Conservation (phyloP, 1,139 yeast species). For the Candida dubliniensis region DNA sequence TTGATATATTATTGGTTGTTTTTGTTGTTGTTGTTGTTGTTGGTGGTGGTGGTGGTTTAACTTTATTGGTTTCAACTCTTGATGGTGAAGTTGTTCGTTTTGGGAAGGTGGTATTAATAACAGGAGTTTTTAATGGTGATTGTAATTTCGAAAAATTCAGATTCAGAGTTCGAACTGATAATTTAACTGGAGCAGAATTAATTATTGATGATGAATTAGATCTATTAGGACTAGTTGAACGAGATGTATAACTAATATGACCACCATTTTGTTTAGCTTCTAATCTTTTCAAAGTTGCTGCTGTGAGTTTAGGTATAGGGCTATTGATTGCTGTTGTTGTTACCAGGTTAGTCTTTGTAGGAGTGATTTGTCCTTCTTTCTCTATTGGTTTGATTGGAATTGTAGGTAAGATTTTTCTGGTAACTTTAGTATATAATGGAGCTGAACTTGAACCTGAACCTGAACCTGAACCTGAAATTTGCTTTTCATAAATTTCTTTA, state of each 20-base stretch:
- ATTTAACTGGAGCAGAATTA: conserved; percentile 3
- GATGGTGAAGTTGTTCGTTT: conserved; percentile 6
- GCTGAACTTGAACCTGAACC: not conserved
- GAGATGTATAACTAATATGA: conserved; percentile 1
- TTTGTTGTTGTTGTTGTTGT: no score
- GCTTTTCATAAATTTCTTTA: not conserved
- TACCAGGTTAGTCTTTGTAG: conserved; percentile 3
- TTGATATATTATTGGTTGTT: conserved; percentile 5
- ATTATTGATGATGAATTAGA: conserved; percentile 8
- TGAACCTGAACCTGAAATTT: not conserved
- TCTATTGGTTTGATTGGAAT: conserved; percentile 14
- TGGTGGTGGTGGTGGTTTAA: conserved; percentile 6
- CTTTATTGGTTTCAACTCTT: not conserved
- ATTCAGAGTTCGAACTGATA: not conserved
- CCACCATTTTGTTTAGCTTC: conserved; percentile 21
- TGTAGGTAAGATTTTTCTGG: conserved; percentile 34
- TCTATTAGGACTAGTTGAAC: conserved; percentile 6
- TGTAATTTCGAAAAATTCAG: conserved; percentile 5
- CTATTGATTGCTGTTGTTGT: conserved; percentile 7
- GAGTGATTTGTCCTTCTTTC: conserved; percentile 6
- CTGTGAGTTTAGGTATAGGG: conserved; percentile 21
- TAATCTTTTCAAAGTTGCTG: conserved; percentile 34
- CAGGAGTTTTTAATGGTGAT: conserved; percentile 9
- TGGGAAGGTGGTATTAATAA: conserved; percentile 1
- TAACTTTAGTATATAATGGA: conserved; percentile 31